phyloP scores from a whole-genome alignment of 2,329 filamentous ascomycete species.

The Cladosporium halotolerans region DNA sequence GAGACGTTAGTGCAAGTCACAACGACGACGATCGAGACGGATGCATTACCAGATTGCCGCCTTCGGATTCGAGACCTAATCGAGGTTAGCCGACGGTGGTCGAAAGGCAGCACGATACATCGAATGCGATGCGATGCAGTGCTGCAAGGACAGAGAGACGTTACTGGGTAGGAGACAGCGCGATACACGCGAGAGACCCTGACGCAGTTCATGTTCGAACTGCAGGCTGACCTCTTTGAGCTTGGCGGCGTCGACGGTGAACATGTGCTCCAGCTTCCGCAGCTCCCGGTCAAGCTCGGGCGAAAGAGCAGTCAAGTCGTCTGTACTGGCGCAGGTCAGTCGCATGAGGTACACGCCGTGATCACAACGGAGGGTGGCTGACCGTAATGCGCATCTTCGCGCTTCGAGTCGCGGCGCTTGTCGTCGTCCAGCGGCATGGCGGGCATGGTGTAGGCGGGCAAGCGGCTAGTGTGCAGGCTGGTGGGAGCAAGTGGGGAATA shows the following conservation, averaged over 20 bases:
- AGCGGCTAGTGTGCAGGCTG: background rate
- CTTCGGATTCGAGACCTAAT: constrained; percentile 69
- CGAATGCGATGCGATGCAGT: background rate
- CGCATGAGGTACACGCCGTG: background rate
- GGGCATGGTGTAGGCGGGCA: background rate
- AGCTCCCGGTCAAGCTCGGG: constrained; percentile 67
- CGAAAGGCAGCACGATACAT: background rate
- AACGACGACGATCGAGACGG: background rate
- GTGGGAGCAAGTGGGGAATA: background rate
- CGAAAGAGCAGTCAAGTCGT: constrained; percentile 6
- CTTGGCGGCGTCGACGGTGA: constrained; percentile 66
- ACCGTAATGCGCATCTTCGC: constrained; percentile 10
- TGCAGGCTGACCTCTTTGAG: constrained; percentile 81
- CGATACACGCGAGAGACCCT: constrained; percentile 45
- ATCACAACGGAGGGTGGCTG: background rate
- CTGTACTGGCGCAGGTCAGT: background rate
- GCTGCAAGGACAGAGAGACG: constrained; percentile 5
- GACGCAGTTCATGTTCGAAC: constrained; percentile 77
- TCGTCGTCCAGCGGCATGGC: constrained; percentile 10
- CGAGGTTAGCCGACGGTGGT: background rate
- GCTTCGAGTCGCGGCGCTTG: constrained; percentile 11
- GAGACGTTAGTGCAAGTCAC: background rate
- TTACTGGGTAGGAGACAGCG: constrained; percentile 10
- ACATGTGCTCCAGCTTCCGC: constrained; percentile 69
- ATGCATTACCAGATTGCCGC: constrained; percentile 74